Evolutionary conservation across 768 basidiomycete species (phyloP).

Genomic region (Pisolithus marmoratus): DNA sequence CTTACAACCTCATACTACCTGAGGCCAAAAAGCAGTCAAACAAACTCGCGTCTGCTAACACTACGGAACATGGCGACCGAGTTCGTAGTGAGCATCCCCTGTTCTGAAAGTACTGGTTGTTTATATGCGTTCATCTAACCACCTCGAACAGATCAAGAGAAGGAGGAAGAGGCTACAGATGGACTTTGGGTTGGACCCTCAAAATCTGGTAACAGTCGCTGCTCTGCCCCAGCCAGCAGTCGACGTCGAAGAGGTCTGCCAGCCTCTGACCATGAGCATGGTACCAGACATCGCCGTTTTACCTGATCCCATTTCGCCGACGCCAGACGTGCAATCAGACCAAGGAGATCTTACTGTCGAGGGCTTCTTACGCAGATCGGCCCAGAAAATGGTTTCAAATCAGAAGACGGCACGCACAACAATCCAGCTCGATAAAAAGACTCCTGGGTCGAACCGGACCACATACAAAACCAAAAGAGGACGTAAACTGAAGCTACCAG

Average conservation of each 20-base stretch:
- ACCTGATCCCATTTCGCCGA: not conserved
- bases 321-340: too few relatives aligned
- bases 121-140: not conserved
- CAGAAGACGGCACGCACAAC: not conserved
- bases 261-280: not conserved
- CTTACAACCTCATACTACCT: too few relatives aligned
- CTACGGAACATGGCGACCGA: not conserved
- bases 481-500: slow-evolving; percentile 16
- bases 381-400: not conserved
- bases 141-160: slow-evolving; percentile 18
- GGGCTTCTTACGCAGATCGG: slow-evolving; percentile 15
- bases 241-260: not conserved
- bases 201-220: not conserved
- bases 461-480: not conserved
- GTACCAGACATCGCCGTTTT: slow-evolving; percentile 17
- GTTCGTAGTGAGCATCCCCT: not conserved
- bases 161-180: slow-evolving; percentile 18
- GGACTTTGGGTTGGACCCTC: not conserved
- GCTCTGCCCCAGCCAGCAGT: not conserved
- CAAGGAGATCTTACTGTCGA: slow-evolving; percentile 19
- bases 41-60: not conserved
- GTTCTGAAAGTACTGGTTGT: not conserved
- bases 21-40: not conserved
- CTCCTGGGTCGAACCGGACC: too few relatives aligned
- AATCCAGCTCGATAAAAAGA: not conserved